Percentiles rank a stretch among this genome's conserved stretches.
These are phyloP conservation scores for Candida manassasensis DNA, from an alignment of 805 yeast genomes.

Conservation along the genomic window DNA sequence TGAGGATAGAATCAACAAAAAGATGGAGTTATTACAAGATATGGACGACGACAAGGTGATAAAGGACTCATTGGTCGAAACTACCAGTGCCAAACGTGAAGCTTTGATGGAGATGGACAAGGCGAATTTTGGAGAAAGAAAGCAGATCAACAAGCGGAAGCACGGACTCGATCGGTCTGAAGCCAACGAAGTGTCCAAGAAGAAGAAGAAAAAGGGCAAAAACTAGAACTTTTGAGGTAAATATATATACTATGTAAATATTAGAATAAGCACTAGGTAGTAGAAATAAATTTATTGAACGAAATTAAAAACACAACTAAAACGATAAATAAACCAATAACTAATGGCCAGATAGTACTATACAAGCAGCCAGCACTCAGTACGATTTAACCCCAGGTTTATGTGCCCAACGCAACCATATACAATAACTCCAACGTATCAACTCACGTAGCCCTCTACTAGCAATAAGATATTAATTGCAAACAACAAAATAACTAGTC, in stretches of 20 bases:
- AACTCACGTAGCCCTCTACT: conserved; percentile 13
- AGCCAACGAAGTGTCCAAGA: conserved; percentile 7
- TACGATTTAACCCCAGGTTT: too few species aligned
- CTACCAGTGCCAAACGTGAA: conserved; percentile 83
- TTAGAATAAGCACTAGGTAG: too few species aligned
- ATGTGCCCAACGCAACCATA: too few species aligned
- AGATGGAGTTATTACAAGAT: conserved; percentile 70
- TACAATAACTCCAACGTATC: too few species aligned
- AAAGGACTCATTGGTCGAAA: conserved; percentile 61
- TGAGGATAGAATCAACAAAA: conserved; percentile 75
- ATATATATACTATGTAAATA: too few species aligned
- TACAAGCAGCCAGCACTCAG: too few species aligned
- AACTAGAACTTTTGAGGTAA: too few species aligned
- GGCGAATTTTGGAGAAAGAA: conserved; percentile 79
- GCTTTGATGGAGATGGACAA: conserved; percentile 91
- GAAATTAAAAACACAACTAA: too few species aligned
- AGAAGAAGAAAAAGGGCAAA: background rate
- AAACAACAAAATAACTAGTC: conserved; percentile 31
- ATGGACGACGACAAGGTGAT: conserved; percentile 76
- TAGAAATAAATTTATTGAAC: too few species aligned
- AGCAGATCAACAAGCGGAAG: conserved; percentile 46
- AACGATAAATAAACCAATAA: too few species aligned
- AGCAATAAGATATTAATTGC: conserved; percentile 30
- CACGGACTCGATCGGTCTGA: conserved; percentile 9
- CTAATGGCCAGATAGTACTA: too few species aligned